phyloP scores from a whole-genome alignment of 2,329 filamentous ascomycete genomes.

The Fusarium veterinarium region DNA sequence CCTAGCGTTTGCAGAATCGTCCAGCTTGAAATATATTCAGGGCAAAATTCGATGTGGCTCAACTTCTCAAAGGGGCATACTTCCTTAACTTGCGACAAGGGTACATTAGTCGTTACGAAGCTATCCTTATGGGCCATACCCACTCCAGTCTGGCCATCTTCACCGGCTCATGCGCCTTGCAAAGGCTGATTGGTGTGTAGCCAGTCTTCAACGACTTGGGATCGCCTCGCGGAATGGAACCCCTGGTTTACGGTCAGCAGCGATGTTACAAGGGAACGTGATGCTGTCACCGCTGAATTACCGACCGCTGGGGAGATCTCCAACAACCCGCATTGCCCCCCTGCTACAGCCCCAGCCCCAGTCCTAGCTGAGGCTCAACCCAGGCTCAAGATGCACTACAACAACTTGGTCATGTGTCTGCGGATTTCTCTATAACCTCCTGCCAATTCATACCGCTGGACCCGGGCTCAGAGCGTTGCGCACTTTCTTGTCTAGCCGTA shows the following conservation, averaged over 20 bases:
- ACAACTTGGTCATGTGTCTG: background rate
- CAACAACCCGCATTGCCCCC: constrained; percentile 23
- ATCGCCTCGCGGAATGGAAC: constrained; percentile 22
- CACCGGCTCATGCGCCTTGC: constrained; percentile 27
- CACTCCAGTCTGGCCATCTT: constrained; percentile 37
- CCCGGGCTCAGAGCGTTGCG: background rate
- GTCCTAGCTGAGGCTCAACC: constrained; percentile 16
- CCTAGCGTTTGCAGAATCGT: constrained; percentile 5
- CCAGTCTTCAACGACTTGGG: constrained; percentile 35
- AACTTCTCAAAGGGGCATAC: constrained; percentile 31
- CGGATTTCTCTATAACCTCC: background rate
- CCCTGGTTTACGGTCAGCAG: constrained; percentile 24
- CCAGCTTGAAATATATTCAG: constrained; percentile 31
- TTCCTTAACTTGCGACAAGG: constrained; percentile 39
- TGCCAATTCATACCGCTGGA: background rate
- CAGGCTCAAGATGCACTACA: background rate
- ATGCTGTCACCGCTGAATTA: constrained; percentile 21
- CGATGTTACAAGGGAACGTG: constrained; percentile 10
- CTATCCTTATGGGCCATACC: constrained; percentile 26
- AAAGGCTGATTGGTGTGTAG: constrained; percentile 39
- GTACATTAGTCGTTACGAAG: constrained; percentile 33
- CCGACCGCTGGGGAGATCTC: constrained; percentile 17
- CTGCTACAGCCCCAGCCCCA: constrained; percentile 3
- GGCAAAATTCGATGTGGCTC: constrained; percentile 18
- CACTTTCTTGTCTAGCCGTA: background rate